These are phyloP conservation scores for Geum urbanum DNA, from an alignment of 306 rosid genomes.

Conservation along the genomic window DNA sequence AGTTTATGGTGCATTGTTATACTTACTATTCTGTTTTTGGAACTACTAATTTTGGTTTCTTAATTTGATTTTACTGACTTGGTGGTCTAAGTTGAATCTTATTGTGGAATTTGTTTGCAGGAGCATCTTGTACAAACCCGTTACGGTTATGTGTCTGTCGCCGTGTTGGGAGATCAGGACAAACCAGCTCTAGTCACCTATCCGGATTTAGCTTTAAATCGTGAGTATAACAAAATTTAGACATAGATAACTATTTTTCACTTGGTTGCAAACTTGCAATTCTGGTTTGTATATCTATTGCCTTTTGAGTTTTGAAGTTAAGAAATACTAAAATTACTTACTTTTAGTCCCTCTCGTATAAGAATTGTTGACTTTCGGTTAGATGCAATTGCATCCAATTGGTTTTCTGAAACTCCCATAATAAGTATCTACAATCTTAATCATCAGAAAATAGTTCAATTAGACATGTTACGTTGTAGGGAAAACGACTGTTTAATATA, in stretches of 20 bases:
- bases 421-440: neutral
- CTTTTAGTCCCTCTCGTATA: neutral
- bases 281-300: neutral
- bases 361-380: neutral
- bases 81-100: conserved; percentile 11
- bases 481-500: neutral
- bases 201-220: conserved; percentile 89
- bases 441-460: neutral
- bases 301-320: neutral
- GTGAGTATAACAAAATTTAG: conserved; percentile 43
- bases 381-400: neutral
- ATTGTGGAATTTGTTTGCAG: conserved; percentile 43
- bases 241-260: neutral
- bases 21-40: conserved; percentile 4
- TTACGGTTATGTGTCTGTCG: conserved; percentile 65
- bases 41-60: conserved; percentile 5
- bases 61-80: conserved; percentile 16
- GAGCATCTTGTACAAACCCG: conserved; percentile 72
- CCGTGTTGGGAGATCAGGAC: conserved; percentile 88
- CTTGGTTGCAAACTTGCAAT: neutral
- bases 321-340: neutral
- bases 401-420: neutral
- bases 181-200: conserved; percentile 92
- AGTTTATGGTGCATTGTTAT: neutral
- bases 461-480: neutral